phyloP scores from a whole-genome alignment of 768 basidiomycete genomes.

The Melanogaster broomeanus region DNA sequence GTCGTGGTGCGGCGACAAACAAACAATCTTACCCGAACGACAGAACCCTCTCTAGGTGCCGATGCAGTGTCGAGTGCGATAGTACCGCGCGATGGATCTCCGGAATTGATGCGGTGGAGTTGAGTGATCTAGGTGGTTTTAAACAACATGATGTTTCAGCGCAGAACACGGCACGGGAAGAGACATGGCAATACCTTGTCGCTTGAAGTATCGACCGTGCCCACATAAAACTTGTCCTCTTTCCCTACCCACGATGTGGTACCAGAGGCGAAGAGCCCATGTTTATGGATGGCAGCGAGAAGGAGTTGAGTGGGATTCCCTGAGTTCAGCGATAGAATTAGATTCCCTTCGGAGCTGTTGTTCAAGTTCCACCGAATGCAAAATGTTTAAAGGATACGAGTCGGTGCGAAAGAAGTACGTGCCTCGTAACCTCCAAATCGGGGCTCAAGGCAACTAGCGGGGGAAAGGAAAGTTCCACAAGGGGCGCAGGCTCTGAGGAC shows the following conservation, averaged over 20 bases:
- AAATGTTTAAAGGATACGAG: slow-evolving; percentile 1
- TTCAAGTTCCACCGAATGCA: not conserved
- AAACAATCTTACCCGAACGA: slow-evolving; percentile 47
- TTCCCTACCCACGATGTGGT: slow-evolving; percentile 36
- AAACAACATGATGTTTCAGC: not conserved
- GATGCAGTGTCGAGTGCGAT: slow-evolving; percentile 58
- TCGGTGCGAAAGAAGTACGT: slow-evolving; percentile 8
- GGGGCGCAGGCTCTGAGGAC: slow-evolving; percentile 12
- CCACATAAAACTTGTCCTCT: slow-evolving; percentile 63
- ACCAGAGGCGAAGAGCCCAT: slow-evolving; percentile 29
- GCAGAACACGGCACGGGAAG: not conserved
- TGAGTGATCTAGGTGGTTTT: slow-evolving; percentile 38
- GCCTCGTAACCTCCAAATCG: slow-evolving; percentile 57
- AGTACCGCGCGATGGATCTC: slow-evolving; percentile 70
- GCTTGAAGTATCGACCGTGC: slow-evolving; percentile 30
- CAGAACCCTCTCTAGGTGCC: slow-evolving; percentile 51
- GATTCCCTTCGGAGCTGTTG: slow-evolving; percentile 68
- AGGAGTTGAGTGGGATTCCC: slow-evolving; percentile 64
- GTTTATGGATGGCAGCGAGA: slow-evolving; percentile 49
- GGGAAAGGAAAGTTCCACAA: slow-evolving; percentile 32
- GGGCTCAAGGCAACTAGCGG: slow-evolving; percentile 46
- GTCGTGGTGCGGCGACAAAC: not conserved
- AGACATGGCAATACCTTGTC: slow-evolving; percentile 7
- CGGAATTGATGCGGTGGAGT: slow-evolving; percentile 63
- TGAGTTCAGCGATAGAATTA: slow-evolving; percentile 58